Evolutionary conservation across 345 rosid genomes (phyloP).

Genomic region (Eucalyptus virginea): DNA sequence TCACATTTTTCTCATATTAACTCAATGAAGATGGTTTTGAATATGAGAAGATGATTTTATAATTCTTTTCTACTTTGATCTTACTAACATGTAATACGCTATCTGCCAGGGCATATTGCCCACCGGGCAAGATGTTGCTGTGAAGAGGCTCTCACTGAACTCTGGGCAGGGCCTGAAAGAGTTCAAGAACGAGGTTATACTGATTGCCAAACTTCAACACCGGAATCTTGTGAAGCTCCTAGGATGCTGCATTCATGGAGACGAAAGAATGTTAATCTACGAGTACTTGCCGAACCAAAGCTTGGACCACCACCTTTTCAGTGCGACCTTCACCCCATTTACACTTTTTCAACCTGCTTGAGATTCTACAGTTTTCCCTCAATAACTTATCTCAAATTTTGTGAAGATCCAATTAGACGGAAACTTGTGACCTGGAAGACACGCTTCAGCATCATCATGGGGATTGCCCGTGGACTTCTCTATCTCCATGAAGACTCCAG

Average conservation of each 20-base stretch:
- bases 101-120: constrained; percentile 6
- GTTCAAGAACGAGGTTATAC: constrained; percentile 18
- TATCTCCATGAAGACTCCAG: constrained; percentile 33
- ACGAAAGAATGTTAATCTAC: constrained; percentile 50
- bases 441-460: constrained; percentile 13
- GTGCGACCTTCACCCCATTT: constrained; percentile 6
- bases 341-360: not conserved
- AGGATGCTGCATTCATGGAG: constrained; percentile 43
- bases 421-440: constrained; percentile 11
- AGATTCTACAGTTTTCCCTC: not conserved
- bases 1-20: no score
- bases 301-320: constrained; percentile 37
- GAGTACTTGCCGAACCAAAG: constrained; percentile 58
- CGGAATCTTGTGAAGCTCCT: constrained; percentile 55
- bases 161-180: constrained; percentile 17
- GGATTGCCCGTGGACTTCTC: constrained; percentile 20
- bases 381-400: not conserved
- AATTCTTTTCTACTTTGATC: not conserved
- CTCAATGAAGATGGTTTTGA: not conserved
- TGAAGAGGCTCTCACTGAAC: constrained; percentile 7
- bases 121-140: constrained; percentile 7
- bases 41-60: not conserved
- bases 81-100: not conserved
- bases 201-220: constrained; percentile 51
- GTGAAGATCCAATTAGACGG: constrained; percentile 1